Base-by-base conservation (phyloP, 208 protist genomes). In the Porcisia deanei region DNA sequence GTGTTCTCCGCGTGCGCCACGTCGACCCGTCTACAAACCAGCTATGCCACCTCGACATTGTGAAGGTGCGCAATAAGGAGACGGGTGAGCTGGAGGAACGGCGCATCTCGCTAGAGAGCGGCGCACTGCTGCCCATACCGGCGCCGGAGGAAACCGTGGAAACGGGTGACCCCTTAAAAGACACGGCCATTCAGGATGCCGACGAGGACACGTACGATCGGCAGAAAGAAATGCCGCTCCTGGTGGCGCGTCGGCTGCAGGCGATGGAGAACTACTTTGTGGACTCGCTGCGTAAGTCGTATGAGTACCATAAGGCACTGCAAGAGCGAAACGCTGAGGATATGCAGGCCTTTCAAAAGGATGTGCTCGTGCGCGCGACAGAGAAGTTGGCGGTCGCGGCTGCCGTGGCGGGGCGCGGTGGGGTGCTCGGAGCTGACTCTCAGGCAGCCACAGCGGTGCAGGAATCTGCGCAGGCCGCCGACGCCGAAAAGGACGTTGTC, bases 261-360 rank as follows among this genome's bases (percentile, higher is more conserved):
- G 93, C 89, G 37, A 94, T 97, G 88, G 93, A 97, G 68, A 70
- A 94, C n/a, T 81, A 97, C 83, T 95, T 95, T 82, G 88, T 94
- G 54, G 12, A 82, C 9, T 82, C 77, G 22, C 87, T 97, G 20
- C 67, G 77, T 60, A 25, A 76, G 22, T 77, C 87, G 34, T 83
- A 97, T 73, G 84, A 88, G 57, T 96, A 88, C 65, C 93, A 97
- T 66, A 71, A 83, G 25, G 61, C 81, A 8, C 85, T 93, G 49
- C 87, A 82, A 25, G 61, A 59, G 77, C 53, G 70, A 45, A 96
- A 95, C 71, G 90, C 86, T 10, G 77, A 79, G 61, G 87, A 91
- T 43, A 91, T 96, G 91, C 82, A 75, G 52, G 39, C 39, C 39
- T 95, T 94, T 76, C 88, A 97, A 74, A 54, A 75, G 49, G 88